These are phyloP conservation scores for Trebouxia sp. DNA, from an alignment of 139 green algal species.

Conservation along the genomic window DNA sequence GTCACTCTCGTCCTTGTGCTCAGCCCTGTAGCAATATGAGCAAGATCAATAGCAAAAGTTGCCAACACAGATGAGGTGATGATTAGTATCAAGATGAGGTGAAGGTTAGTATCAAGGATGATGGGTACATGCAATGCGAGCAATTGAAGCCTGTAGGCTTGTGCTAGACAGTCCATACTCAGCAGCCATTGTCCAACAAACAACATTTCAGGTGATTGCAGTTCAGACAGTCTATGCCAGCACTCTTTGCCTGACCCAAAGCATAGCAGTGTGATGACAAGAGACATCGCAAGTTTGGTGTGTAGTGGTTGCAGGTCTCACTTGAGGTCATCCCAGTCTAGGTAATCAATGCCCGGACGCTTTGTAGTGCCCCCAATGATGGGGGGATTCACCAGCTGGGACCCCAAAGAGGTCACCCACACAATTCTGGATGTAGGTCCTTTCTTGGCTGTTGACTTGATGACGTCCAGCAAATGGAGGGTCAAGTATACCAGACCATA, in stretches of 20 bases:
- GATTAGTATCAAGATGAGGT: not conserved
- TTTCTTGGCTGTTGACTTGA: slow-evolving; percentile 35
- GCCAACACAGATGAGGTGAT: not conserved
- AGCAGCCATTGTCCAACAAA: too few species aligned
- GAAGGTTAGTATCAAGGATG: not conserved
- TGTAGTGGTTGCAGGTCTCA: too few species aligned
- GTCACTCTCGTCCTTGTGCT: slow-evolving; percentile 36
- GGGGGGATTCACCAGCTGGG: slow-evolving; percentile 46
- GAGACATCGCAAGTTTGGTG: too few species aligned
- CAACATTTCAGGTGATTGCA: too few species aligned
- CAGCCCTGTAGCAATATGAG: slow-evolving; percentile 24
- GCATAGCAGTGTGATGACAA: not conserved
- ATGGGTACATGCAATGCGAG: not conserved
- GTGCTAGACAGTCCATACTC: too few species aligned
- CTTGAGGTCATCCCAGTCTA: slow-evolving; percentile 52
- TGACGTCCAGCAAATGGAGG: slow-evolving; percentile 36
- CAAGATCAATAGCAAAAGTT: not conserved
- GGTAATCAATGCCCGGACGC: slow-evolving; percentile 30
- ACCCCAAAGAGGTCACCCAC: slow-evolving; percentile 43
- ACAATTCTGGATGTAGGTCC: slow-evolving; percentile 36
- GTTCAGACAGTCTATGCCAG: too few species aligned
- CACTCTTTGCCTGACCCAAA: too few species aligned
- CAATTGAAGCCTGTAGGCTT: too few species aligned
- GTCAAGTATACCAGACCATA: slow-evolving; percentile 48
- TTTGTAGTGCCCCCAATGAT: slow-evolving; percentile 36